Conservation (phyloP, 225 moss, liverwort and hornwort genomes). For the Climacium dendroides region DNA sequence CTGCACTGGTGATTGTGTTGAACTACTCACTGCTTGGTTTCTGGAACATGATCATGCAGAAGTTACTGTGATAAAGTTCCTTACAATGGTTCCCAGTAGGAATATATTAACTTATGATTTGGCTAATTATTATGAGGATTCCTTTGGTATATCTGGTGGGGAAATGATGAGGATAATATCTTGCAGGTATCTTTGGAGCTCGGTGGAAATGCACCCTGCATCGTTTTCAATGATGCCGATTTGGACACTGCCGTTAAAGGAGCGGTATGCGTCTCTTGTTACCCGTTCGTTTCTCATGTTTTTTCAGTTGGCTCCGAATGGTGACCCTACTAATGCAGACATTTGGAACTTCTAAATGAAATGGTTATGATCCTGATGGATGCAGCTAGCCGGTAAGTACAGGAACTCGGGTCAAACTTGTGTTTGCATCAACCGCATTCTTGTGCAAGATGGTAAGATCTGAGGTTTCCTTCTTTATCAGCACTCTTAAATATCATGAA, state of each 20-base stretch:
- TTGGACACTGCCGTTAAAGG: slow-evolving; percentile 74
- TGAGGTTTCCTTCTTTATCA: background rate
- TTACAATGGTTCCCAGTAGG: background rate
- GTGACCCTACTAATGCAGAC: background rate
- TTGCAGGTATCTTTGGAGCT: slow-evolving; percentile 83
- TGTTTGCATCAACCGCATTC: slow-evolving; percentile 81
- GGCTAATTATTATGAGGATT: background rate
- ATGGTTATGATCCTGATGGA: background rate
- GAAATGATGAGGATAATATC: background rate
- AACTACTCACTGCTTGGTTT: background rate
- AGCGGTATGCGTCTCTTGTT: slow-evolving; percentile 35
- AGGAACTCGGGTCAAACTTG: slow-evolving; percentile 88
- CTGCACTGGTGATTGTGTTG: background rate
- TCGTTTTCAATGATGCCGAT: slow-evolving; percentile 77
- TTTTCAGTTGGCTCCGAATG: background rate
- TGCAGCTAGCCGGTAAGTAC: slow-evolving; percentile 83
- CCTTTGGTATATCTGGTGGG: background rate
- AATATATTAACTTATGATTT: background rate
- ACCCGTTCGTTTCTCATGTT: background rate
- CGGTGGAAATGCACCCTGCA: slow-evolving; percentile 92
- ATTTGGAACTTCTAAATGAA: background rate
- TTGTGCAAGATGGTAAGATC: slow-evolving; percentile 80
- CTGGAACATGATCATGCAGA: background rate
- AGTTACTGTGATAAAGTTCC: background rate
- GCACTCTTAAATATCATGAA: background rate